Base-by-base conservation (phyloP, 1,139 yeast species). In the Sugiyamaella grinbergsii region DNA sequence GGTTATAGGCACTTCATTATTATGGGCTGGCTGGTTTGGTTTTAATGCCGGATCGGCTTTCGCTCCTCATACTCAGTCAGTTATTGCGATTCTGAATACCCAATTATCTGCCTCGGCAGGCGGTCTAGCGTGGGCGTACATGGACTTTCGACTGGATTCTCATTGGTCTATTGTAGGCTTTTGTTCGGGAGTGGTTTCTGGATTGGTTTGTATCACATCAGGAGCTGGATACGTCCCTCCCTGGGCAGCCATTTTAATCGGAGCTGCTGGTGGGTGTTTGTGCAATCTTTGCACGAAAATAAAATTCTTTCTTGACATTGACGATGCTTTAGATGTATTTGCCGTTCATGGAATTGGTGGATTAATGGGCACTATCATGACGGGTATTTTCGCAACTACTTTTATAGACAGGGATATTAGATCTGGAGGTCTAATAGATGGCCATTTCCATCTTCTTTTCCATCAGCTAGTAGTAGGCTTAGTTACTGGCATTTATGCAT, bases 1-100 rank as follows among this genome's bases (percentile, higher is more conserved):
- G 20, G 70, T 82, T 0, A 59, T 81, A 22, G 89, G 89, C 13
- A 78, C 86, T 0, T 67, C 76, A 13, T 66, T 77, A 47, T 62
- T 75, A 63, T 82, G 84, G 73, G 79, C 83, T 53, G 96, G 96
- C 8, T 89, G 96, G 96, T 73, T 88, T 53, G 88, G 93, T 31
- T 89, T 89, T 75, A 89, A 89, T 65, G 89, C 95, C 11, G 89
- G 91, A 40, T 82, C 94, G 5, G 83, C 91, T 55, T 76, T 79
- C 24, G 77, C 78, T 47, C 84, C 85, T 54, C 71, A 81, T 62
- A 59, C 72, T 44, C 68, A 71, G 52, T 74, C 80, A 1, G 67
- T 75, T 62, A 78, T 71, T 63, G 65, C 71, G 2, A 55, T 68
- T 49, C 41, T 66, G 32, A 69, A 67, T 50, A 66, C 72, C 2